phyloP scores from a whole-genome alignment of 495 filamentous ascomycete genomes.

The Pseudevernia furfuracea region DNA sequence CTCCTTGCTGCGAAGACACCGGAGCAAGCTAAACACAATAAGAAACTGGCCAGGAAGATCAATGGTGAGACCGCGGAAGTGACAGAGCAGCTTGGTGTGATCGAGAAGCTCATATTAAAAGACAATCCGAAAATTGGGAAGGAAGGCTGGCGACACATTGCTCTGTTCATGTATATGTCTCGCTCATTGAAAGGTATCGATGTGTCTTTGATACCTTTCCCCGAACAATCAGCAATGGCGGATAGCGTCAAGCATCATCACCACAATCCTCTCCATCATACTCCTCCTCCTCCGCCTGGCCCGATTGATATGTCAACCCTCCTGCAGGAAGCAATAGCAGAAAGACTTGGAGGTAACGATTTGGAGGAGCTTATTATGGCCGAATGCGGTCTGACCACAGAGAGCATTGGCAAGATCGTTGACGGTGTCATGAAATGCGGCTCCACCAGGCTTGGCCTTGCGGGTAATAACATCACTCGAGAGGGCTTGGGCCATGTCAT shows the following conservation, averaged over 20 bases:
- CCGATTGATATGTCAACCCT: conserved; percentile 47
- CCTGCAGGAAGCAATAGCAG: conserved; percentile 64
- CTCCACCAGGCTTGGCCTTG: conserved; percentile 68
- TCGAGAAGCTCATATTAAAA: conserved; percentile 86
- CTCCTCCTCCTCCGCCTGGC: conserved; percentile 6
- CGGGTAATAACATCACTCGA: conserved; percentile 66
- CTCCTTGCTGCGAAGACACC: conserved; percentile 71
- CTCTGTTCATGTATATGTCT: conserved; percentile 82
- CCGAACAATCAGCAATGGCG: conserved; percentile 36
- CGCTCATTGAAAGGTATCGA: conserved; percentile 80
- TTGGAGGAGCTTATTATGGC: conserved; percentile 81
- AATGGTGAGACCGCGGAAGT: conserved; percentile 23
- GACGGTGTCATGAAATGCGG: conserved; percentile 68
- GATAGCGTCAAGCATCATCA: conserved; percentile 20
- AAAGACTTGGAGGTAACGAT: conserved; percentile 64
- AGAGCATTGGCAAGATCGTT: conserved; percentile 64
- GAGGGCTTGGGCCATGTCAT: conserved; percentile 69
- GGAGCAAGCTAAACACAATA: conserved; percentile 43
- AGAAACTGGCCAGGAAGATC: conserved; percentile 31
- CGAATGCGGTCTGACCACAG: conserved; percentile 62
- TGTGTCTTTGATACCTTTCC: conserved; percentile 78
- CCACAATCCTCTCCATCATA: conserved; percentile 6
- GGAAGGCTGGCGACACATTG: conserved; percentile 88
- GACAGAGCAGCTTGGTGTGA: conserved; percentile 52
- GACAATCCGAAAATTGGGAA: conserved; percentile 74